phyloP scores from a whole-genome alignment of 345 rosid genomes.

The Salix udensis region DNA sequence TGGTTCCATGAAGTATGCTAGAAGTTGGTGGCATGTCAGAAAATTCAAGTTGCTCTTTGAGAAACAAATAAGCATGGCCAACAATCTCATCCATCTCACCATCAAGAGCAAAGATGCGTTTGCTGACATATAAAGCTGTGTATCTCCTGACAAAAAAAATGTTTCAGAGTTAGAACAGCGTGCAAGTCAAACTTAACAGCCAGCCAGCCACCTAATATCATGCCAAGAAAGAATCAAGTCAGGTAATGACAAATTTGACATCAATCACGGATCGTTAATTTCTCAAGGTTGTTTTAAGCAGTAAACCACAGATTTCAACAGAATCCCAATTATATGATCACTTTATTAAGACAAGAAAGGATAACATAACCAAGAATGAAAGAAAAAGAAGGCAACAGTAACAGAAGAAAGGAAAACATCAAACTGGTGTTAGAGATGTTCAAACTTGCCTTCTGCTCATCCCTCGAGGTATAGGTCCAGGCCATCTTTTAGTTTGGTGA shows the following conservation, averaged over 20 bases:
- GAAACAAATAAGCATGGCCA: constrained; percentile 76
- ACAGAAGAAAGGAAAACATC: neutral
- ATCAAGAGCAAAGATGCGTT: constrained; percentile 50
- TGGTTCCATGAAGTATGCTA: constrained; percentile 71
- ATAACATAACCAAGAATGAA: too few species aligned
- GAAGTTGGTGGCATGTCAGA: constrained; percentile 52
- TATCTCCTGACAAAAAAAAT: constrained; percentile 65
- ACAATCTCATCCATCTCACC: constrained; percentile 67
- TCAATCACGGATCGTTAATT: too few species aligned
- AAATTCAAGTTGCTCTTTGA: constrained; percentile 82
- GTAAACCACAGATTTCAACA: neutral
- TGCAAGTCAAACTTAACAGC: too few species aligned
- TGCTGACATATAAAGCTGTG: constrained; percentile 59
- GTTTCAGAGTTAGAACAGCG: constrained; percentile 10
- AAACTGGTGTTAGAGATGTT: neutral
- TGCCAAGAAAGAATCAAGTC: too few species aligned
- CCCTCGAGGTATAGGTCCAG: constrained; percentile 75
- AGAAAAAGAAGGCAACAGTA: neutral
- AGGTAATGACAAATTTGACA: too few species aligned
- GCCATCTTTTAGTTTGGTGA: constrained; percentile 62
- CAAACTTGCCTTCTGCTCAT: constrained; percentile 50
- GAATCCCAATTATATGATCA: neutral
- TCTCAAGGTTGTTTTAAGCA: too few species aligned
- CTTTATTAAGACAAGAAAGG: neutral
- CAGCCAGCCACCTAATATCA: too few species aligned